Evolutionary conservation across 768 basidiomycete genomes (phyloP), one percentile per base, ranked within the genome.

Genomic region (Leccinellum albellum): DNA sequence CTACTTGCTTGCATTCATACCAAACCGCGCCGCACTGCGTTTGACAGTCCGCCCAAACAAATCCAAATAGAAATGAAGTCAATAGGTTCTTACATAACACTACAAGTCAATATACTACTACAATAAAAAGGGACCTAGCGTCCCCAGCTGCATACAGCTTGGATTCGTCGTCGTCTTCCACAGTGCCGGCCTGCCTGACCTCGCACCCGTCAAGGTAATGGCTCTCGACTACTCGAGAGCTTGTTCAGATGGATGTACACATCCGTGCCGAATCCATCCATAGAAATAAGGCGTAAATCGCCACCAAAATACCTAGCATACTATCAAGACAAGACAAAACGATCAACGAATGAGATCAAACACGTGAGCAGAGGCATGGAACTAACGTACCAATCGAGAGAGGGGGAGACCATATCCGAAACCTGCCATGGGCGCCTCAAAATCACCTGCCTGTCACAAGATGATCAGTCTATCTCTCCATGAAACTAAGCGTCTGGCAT

Each of bases 391-490:
- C 80, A 98, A 73, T 73, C 95, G 76, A 35, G 92, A 94, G 17
- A 98, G 78, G 1, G 96, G 96, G 6, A 98, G 70, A 0, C 96
- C 96, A 70, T 98, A 98, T 6, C 92, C 91, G 62, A 90, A 97
- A 1, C 97, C 96, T 35, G 96, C 96, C 94, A 98, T 95, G 0
- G 96, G 96, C 2, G 96, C 96, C 70, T 93, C 89, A 73, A 98
- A 98, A 70, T 98, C 94, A 54, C 84, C 87, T 45, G 84, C 87
- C 61, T 87, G 40, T 54, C n/a, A 40, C 1, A 17, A 29, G 20
- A 23, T 37, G 10, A 47, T 65, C 17, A 58, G n/a, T 10, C 9
- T 7, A 29, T 12, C 24, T 10, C 26, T 23, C 29, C 12, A 5
- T 13, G 8, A 42, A 21, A 42, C 12, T 1, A 31, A n/a, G 14